A percentile compares a stretch with the other conserved stretches of the same genome.
These are phyloP conservation scores for Blastosporella zonata DNA, from an alignment of 1,284 basidiomycete genomes.

Conservation along the genomic window DNA sequence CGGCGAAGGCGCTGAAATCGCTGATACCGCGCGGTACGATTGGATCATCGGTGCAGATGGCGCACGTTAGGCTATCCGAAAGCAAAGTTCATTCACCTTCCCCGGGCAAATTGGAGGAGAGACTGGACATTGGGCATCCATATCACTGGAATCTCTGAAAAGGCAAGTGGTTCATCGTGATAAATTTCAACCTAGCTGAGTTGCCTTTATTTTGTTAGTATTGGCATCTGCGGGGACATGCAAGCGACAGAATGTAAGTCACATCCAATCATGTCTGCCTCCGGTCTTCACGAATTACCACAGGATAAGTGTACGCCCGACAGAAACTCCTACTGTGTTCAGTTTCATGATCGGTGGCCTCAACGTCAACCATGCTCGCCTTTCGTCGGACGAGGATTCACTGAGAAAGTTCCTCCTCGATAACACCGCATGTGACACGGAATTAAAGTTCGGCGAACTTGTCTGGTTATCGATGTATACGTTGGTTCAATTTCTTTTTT, in stretches of 20 bases:
- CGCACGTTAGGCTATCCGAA: slow-evolving; percentile 37
- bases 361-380: slow-evolving; percentile 26
- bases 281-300: not conserved
- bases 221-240: slow-evolving; percentile 35
- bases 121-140: slow-evolving; percentile 38
- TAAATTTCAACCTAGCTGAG: too few species aligned
- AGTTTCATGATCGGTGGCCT: slow-evolving; percentile 30
- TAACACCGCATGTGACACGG: slow-evolving; percentile 26
- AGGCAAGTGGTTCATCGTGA: too few species aligned
- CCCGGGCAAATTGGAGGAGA: slow-evolving; percentile 39
- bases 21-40: slow-evolving; percentile 26
- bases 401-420: slow-evolving; percentile 29
- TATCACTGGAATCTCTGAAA: slow-evolving; percentile 26
- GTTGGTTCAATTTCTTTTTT: slow-evolving; percentile 19
- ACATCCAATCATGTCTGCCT: not conserved
- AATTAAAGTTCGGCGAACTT: slow-evolving; percentile 32
- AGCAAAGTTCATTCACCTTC: slow-evolving; percentile 40
- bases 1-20: slow-evolving; percentile 12
- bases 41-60: slow-evolving; percentile 42
- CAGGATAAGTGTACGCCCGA: slow-evolving; percentile 32
- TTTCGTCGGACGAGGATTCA: slow-evolving; percentile 26
- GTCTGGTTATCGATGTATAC: slow-evolving; percentile 29
- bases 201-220: slow-evolving; percentile 21
- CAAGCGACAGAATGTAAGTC: slow-evolving; percentile 23
- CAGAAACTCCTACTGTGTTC: slow-evolving; percentile 31